phyloP scores from a whole-genome alignment of 2,329 filamentous ascomycete species.

The Thelonectria rubi region DNA sequence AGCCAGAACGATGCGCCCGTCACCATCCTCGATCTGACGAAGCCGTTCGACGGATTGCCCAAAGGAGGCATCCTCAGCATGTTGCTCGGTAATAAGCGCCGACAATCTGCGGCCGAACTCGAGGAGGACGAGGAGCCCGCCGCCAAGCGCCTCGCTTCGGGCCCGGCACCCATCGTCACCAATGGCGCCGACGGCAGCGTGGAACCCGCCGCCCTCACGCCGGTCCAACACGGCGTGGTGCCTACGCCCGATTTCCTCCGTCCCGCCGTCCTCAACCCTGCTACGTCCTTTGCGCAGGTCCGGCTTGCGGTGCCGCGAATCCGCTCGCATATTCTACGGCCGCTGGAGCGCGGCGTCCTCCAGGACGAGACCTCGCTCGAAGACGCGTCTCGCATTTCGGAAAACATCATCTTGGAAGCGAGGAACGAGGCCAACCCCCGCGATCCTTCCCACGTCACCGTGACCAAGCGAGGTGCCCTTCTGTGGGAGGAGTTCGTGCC shows the following conservation, averaged over 20 bases:
- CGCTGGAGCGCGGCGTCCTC: constrained; percentile 74
- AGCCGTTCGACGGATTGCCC: constrained; percentile 91
- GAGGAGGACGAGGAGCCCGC: constrained; percentile 75
- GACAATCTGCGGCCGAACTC: constrained; percentile 75
- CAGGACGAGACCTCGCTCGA: constrained; percentile 63
- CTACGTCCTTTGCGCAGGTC: constrained; percentile 82
- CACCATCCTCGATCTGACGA: constrained; percentile 87
- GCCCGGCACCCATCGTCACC: constrained; percentile 76
- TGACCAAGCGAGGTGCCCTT: constrained; percentile 80
- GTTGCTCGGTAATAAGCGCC: constrained; percentile 92
- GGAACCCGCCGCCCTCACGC: constrained; percentile 74
- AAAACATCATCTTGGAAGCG: constrained; percentile 85
- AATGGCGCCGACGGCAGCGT: constrained; percentile 78
- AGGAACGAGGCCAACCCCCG: constrained; percentile 80
- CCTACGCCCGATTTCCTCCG: constrained; percentile 85
- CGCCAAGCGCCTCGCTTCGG: constrained; percentile 65
- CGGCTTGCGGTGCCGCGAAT: constrained; percentile 89
- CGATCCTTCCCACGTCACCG: constrained; percentile 85
- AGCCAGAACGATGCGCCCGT: constrained; percentile 78
- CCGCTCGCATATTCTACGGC: constrained; percentile 81
- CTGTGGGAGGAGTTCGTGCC: constrained; percentile 97
- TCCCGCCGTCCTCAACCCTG: constrained; percentile 85
- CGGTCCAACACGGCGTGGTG: constrained; percentile 67
- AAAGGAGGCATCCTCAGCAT: constrained; percentile 87
- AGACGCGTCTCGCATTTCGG: constrained; percentile 69